Conservation (phyloP, 139 green algal genomes). For the Chlamydomonas incerta region DNA sequence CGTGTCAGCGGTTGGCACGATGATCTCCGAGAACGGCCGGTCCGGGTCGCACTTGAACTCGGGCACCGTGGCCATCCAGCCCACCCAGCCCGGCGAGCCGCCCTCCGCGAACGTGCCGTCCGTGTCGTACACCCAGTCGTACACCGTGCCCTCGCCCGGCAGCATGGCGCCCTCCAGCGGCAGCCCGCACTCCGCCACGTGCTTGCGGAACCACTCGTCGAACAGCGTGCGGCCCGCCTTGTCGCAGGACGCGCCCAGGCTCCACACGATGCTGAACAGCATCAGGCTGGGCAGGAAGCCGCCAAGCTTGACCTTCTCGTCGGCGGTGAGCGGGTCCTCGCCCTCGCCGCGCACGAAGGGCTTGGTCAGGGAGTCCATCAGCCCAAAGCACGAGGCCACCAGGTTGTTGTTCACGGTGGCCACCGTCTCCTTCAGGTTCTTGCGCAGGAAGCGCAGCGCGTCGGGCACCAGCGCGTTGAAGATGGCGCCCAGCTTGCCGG, state of each 20-base stretch:
- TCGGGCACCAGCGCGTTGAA: constrained; percentile 76
- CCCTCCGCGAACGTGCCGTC: background rate
- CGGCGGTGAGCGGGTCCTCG: constrained; percentile 53
- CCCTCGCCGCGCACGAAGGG: constrained; percentile 56
- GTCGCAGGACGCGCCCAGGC: constrained; percentile 78
- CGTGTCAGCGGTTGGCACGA: constrained; percentile 84
- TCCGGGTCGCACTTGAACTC: constrained; percentile 80
- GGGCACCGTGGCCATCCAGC: constrained; percentile 80
- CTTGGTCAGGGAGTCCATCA: constrained; percentile 78
- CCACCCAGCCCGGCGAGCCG: constrained; percentile 66
- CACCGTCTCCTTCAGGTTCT: constrained; percentile 81
- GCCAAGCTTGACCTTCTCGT: constrained; percentile 57
- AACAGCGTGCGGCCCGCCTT: constrained; percentile 67
- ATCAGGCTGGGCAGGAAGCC: constrained; percentile 69
- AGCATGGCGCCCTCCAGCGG: constrained; percentile 49
- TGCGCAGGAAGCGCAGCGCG: constrained; percentile 71
- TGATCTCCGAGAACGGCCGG: constrained; percentile 78
- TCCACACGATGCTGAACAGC: constrained; percentile 84
- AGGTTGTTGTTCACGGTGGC: constrained; percentile 79
- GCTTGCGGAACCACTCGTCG: constrained; percentile 66
- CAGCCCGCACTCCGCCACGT: constrained; percentile 31
- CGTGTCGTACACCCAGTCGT: constrained; percentile 78
- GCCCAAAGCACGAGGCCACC: constrained; percentile 72
- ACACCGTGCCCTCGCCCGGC: constrained; percentile 52
- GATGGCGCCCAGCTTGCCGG: constrained; percentile 55